A percentile compares a stretch with the other conserved stretches of the same genome.
These are phyloP conservation scores for bread wheat (Triticum aestivum) DNA, from an alignment of 176 grass and related monocot genomes.

Conservation along the genomic window DNA sequence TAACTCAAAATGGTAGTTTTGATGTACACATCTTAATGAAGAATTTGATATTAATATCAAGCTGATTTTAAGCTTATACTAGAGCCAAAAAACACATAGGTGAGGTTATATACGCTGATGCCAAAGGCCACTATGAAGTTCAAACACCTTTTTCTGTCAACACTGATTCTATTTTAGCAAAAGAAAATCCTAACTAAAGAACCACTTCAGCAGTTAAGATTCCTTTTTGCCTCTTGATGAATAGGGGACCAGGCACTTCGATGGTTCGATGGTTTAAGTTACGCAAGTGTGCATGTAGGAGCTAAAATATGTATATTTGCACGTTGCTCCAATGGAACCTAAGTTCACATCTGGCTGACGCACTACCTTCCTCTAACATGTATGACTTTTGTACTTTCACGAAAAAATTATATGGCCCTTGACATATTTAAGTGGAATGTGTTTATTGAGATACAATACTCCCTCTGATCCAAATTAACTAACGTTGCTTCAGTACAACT, in stretches of 20 bases:
- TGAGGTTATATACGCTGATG: background rate
- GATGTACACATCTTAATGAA: no score
- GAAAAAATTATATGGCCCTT: background rate
- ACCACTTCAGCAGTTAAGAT: background rate
- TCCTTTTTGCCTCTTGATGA: background rate
- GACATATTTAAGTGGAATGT: background rate
- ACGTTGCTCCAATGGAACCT: slow-evolving; percentile 24
- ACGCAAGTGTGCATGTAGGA: background rate
- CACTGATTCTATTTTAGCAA: background rate
- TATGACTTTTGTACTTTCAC: no score
- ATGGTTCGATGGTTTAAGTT: background rate
- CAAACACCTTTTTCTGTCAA: background rate
- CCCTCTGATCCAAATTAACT: no score
- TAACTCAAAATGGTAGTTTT: no score
- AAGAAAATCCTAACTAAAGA: background rate
- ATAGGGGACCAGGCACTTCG: background rate
- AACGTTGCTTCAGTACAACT: no score
- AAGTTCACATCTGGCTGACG: background rate
- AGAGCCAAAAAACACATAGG: no score
- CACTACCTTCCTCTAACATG: background rate
- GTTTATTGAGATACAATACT: no score
- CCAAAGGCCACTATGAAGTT: background rate
- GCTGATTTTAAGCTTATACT: no score
- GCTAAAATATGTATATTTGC: background rate
- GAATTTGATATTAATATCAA: no score